Evolutionary conservation across 495 filamentous ascomycete species (phyloP), one percentile per base, ranked within the genome.

Genomic region (Aspergillus diversus): DNA sequence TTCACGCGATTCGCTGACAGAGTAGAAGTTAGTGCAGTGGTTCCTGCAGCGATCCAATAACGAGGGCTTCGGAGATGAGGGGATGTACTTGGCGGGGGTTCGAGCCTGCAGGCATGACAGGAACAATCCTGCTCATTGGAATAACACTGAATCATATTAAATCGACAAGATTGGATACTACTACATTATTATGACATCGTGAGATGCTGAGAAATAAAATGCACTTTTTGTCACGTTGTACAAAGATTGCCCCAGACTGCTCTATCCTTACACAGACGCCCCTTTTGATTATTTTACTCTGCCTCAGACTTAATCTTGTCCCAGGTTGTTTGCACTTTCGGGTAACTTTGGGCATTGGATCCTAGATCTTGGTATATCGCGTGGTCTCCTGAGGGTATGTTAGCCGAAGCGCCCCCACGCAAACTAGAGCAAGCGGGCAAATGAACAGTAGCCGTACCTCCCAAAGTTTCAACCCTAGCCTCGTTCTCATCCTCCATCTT

Each of bases 401-500:
- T 59, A 34, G n/a, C 21, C 48, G 5, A 42, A 49, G 42, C 5
- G n/a, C 4, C 39, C n/a, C n/a, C 39, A 13, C 8, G 8, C 39
- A 4, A 43, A 15, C 0, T 39, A 39, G 13, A 39, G 8, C 37
- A 15, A 6, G 21, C 21, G 21, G 2, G 21, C 21, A 27, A 4
- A 17, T 16, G 51, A 39, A 55, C 74, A 65, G 21, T 27, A 27
- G 21, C 21, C 21, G 21, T 73, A 84, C 82, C 84, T 59, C 80
- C 67, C 15, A 89, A 71, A 59, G 84, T 71, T 67, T 87, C 64
- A 17, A 88, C 71, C 7, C 87, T 78, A 9, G 83, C 71, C 61
- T 89, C 82, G 69, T 90, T 88, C 72, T 89, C 85, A 15, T 83
- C 68, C 70, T 87, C 85, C 21, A 89, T 68, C 63, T 81, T 80